phyloP scores from a whole-genome alignment of 2,329 filamentous ascomycete genomes.

The Hirsutella thompsonii region DNA sequence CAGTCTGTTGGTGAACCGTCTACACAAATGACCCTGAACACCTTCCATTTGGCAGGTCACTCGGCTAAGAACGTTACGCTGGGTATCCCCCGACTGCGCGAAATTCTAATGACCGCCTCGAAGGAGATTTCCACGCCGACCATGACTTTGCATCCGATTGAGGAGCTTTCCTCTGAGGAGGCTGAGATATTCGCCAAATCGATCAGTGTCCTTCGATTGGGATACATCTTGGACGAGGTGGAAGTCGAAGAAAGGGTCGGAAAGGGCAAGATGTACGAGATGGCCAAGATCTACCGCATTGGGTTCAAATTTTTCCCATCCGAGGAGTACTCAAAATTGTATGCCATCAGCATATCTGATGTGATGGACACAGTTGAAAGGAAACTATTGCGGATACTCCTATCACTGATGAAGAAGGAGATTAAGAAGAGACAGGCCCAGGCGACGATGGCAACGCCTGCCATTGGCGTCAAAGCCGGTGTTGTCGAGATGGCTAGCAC shows the following conservation, averaged over 20 bases:
- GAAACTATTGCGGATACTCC: conserved; percentile 61
- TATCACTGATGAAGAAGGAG: conserved; percentile 60
- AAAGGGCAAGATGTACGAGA: conserved; percentile 49
- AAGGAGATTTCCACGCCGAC: conserved; percentile 77
- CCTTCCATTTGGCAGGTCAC: conserved; percentile 98
- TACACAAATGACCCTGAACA: conserved; percentile 98
- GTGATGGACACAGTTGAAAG: conserved; percentile 70
- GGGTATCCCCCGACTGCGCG: conserved; percentile 90
- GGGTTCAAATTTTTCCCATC: conserved; percentile 73
- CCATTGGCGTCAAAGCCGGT: conserved; percentile 47
- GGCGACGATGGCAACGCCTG: conserved; percentile 59
- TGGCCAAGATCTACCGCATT: conserved; percentile 78
- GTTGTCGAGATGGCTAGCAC: conserved; percentile 36
- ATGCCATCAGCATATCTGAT: conserved; percentile 68
- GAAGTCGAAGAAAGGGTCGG: conserved; percentile 71
- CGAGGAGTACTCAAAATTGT: conserved; percentile 71
- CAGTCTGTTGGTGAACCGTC: conserved; percentile 96
- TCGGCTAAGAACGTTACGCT: conserved; percentile 97
- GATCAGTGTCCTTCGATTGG: conserved; percentile 74
- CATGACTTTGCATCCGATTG: conserved; percentile 72
- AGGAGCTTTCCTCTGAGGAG: conserved; percentile 55
- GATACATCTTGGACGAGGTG: conserved; percentile 72
- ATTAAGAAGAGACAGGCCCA: conserved; percentile 66
- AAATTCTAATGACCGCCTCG: conserved; percentile 97
- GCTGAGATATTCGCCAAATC: conserved; percentile 78